Conservation (phyloP, 2,329 filamentous ascomycete species). For the Exophiala dermatitidis region DNA sequence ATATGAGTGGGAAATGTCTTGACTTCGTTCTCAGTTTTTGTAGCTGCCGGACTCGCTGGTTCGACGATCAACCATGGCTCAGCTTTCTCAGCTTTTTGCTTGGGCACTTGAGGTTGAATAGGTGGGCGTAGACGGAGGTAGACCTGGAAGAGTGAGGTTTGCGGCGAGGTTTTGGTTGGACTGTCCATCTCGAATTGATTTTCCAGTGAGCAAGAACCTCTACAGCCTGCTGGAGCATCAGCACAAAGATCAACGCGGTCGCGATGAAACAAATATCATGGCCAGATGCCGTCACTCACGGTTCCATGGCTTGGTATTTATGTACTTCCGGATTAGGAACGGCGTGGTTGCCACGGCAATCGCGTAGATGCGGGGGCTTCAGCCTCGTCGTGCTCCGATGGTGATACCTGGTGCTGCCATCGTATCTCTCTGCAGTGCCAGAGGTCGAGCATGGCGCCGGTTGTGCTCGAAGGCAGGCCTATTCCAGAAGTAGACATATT, state of each 20-base stretch:
- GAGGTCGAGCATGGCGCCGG: slow-evolving; percentile 3
- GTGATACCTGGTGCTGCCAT: neutral
- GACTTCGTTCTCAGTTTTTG: slow-evolving; percentile 33
- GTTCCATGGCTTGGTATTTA: neutral
- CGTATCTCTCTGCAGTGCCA: neutral
- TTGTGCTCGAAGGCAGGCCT: slow-evolving; percentile 8
- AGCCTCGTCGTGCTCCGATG: neutral
- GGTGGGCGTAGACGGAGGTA: slow-evolving; percentile 78
- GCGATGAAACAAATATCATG: neutral
- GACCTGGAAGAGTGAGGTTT: slow-evolving; percentile 70
- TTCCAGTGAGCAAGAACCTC: too few species aligned
- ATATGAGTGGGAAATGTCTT: slow-evolving; percentile 56
- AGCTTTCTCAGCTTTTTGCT: slow-evolving; percentile 44
- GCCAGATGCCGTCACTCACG: neutral
- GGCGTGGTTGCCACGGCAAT: neutral
- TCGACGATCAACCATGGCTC: slow-evolving; percentile 79
- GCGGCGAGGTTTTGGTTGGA: slow-evolving; percentile 20
- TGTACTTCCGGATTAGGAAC: neutral
- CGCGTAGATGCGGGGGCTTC: neutral
- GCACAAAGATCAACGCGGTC: neutral
- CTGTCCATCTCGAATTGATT: slow-evolving; percentile 17
- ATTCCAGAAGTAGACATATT: slow-evolving; percentile 41
- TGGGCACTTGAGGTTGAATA: slow-evolving; percentile 35
- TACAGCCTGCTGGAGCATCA: neutral
- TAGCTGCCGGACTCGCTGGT: slow-evolving; percentile 33